A percentile compares a stretch with the other conserved stretches of the same genome.
Conservation (phyloP, 2,329 filamentous ascomycete genomes). For the Diaporthe ilicicola region DNA sequence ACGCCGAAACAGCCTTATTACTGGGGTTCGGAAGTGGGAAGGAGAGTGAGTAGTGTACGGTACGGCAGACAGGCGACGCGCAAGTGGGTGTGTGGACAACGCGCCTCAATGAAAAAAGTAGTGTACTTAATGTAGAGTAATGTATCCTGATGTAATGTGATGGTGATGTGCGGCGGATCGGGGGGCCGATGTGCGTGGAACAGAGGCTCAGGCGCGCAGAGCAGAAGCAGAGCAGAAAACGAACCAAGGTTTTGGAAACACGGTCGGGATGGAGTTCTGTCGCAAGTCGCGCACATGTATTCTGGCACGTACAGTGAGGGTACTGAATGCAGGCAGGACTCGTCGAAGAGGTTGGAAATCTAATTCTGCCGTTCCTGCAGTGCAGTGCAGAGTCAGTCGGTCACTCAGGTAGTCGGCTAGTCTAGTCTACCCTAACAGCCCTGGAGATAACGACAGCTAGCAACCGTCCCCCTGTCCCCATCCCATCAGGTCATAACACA, state of each 20-base stretch:
- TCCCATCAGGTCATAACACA: neutral
- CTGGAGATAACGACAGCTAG: neutral
- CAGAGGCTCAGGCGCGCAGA: slow-evolving; percentile 1
- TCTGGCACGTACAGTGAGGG: neutral
- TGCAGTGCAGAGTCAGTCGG: neutral
- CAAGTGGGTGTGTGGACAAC: slow-evolving; percentile 30
- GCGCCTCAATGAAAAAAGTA: slow-evolving; percentile 17
- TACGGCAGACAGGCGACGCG: slow-evolving; percentile 25
- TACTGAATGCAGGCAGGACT: neutral
- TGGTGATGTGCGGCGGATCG: neutral
- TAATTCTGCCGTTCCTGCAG: neutral
- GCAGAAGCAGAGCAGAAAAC: no score
- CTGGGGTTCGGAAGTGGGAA: slow-evolving; percentile 19
- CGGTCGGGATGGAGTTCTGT: slow-evolving; percentile 2
- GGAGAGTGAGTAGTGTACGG: neutral
- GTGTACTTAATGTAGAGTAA: slow-evolving; percentile 5
- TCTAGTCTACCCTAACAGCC: neutral
- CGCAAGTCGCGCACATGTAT: neutral
- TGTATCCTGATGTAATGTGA: neutral
- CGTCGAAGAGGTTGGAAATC: neutral
- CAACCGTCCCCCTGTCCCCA: neutral
- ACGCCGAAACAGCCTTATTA: slow-evolving; percentile 20
- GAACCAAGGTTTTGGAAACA: slow-evolving; percentile 20
- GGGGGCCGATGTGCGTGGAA: slow-evolving; percentile 7
- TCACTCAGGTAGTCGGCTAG: neutral